Percentiles rank a stretch among this genome's conserved stretches.
These are phyloP conservation scores for Metarhizium humberi DNA, from an alignment of 2,329 filamentous ascomycete genomes.

Conservation along the genomic window DNA sequence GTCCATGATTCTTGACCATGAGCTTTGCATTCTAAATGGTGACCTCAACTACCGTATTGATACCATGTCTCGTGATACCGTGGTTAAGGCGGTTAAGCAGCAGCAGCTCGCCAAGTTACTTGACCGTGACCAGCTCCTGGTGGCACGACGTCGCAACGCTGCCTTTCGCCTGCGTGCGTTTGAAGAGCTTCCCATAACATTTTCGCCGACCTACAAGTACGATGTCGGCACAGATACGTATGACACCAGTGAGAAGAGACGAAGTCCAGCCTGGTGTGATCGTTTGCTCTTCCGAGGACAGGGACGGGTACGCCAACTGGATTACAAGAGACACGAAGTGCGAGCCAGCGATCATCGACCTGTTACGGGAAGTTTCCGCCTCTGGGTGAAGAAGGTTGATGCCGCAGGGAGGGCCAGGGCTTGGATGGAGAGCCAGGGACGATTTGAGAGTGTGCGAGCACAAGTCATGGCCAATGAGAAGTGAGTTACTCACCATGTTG, in stretches of 20 bases:
- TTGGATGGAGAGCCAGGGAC: slow-evolving; percentile 65
- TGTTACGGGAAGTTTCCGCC: slow-evolving; percentile 74
- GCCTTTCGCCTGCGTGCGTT: slow-evolving; percentile 84
- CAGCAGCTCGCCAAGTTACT: slow-evolving; percentile 79
- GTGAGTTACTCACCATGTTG: slow-evolving; percentile 41
- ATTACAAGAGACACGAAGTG: slow-evolving; percentile 85
- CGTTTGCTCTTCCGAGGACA: slow-evolving; percentile 77
- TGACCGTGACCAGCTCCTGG: slow-evolving; percentile 85
- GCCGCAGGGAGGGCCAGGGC: slow-evolving; percentile 53
- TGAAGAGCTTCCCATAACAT: slow-evolving; percentile 81
- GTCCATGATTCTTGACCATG: slow-evolving; percentile 89
- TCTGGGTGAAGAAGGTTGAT: slow-evolving; percentile 76
- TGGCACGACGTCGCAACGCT: slow-evolving; percentile 81
- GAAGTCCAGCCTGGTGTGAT: slow-evolving; percentile 94
- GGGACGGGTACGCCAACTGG: slow-evolving; percentile 74
- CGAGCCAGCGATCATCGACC: slow-evolving; percentile 87
- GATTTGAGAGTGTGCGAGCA: slow-evolving; percentile 64
- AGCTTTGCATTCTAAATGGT: slow-evolving; percentile 93
- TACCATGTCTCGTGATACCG: slow-evolving; percentile 87
- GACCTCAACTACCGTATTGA: slow-evolving; percentile 98
- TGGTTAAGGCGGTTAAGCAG: slow-evolving; percentile 74
- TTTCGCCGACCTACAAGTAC: slow-evolving; percentile 97
- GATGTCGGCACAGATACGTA: slow-evolving; percentile 92
- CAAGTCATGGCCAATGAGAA: slow-evolving; percentile 64
- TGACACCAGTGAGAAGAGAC: slow-evolving; percentile 88